phyloP scores from a whole-genome alignment of 1,284 basidiomycete genomes.

The Termitomyces sp. region DNA sequence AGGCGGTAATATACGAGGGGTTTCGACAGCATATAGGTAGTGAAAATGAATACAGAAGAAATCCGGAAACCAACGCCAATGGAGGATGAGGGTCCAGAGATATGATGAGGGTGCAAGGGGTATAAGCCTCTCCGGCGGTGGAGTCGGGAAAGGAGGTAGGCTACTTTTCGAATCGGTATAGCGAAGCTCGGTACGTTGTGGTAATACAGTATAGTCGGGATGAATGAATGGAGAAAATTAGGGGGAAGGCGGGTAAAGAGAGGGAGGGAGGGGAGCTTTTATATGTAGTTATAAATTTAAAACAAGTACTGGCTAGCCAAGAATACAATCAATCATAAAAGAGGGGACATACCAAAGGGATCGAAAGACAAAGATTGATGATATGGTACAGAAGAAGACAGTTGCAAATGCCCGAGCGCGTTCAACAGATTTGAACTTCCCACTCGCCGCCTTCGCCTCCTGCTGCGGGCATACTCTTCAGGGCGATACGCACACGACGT shows the following conservation, averaged over 20 bases:
- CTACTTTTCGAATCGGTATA: conserved; percentile 20
- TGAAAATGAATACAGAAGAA: conserved; percentile 3
- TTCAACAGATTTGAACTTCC: conserved; percentile 66
- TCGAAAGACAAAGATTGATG: conserved; percentile 2
- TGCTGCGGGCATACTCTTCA: conserved; percentile 55
- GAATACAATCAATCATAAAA: conserved; percentile 8
- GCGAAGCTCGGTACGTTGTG: conserved; percentile 14
- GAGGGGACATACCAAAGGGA: conserved; percentile 9
- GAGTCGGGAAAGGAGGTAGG: conserved; percentile 13
- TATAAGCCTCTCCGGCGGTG: conserved; percentile 14
- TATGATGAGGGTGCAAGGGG: conserved; percentile 10
- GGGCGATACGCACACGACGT: conserved; percentile 56
- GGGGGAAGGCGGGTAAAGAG: conserved; percentile 3
- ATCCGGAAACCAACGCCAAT: conserved; percentile 6
- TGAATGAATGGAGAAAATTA: conserved; percentile 3
- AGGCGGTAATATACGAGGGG: conserved; percentile 8
- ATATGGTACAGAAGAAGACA: not conserved
- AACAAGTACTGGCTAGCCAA: conserved; percentile 17
- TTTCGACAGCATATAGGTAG: conserved; percentile 13
- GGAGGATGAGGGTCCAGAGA: conserved; percentile 10
- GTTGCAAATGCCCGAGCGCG: not conserved
- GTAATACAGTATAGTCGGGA: conserved; percentile 17
- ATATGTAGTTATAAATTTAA: conserved; percentile 19
- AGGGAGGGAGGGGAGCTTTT: not conserved
- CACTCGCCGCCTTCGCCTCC: conserved; percentile 66